Percentiles rank a stretch among this genome's conserved stretches.
phyloP scores from a whole-genome alignment of 192 early-diverging fungal species.

The Coemansia sp. region DNA sequence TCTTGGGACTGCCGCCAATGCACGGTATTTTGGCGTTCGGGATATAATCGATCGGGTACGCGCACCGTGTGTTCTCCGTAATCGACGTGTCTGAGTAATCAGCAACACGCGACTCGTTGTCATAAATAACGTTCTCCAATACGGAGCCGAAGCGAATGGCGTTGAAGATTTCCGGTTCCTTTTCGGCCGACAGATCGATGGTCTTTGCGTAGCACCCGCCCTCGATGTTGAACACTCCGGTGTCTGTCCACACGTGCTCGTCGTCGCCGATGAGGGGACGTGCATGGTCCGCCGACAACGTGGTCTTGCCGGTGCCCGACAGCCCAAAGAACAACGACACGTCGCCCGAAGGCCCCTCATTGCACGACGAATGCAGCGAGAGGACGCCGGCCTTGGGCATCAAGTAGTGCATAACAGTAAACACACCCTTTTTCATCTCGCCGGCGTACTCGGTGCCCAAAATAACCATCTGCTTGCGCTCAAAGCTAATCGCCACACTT shows the following conservation, averaged over 20 bases:
- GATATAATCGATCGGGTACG: constrained; percentile 94
- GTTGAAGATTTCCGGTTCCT: constrained; percentile 98
- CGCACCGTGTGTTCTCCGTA: constrained; percentile 96
- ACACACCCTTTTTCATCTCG: constrained; percentile 99
- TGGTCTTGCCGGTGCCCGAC: constrained; percentile 98
- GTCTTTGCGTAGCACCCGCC: constrained; percentile 99
- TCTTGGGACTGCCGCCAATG: constrained; percentile 84
- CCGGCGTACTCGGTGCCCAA: constrained; percentile 98
- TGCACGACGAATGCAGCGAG: constrained; percentile 78
- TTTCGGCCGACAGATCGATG: constrained; percentile 91
- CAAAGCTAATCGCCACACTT: constrained; percentile 89
- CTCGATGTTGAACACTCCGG: constrained; percentile 98
- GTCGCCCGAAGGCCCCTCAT: constrained; percentile 85
- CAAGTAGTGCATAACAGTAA: constrained; percentile 98
- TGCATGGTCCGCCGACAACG: constrained; percentile 90
- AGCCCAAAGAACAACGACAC: constrained; percentile 98
- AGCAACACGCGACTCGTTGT: constrained; percentile 68
- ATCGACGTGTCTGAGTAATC: constrained; percentile 77
- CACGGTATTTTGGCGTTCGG: constrained; percentile 94
- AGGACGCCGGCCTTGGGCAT: constrained; percentile 83
- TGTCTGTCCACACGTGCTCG: constrained; percentile 99
- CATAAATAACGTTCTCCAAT: constrained; percentile 90
- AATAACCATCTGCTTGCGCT: constrained; percentile 94
- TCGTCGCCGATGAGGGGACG: constrained; percentile 97
- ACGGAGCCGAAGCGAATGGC: constrained; percentile 93